phyloP scores from a whole-genome alignment of 768 basidiomycete genomes.

The Dacryopinax spathularia region DNA sequence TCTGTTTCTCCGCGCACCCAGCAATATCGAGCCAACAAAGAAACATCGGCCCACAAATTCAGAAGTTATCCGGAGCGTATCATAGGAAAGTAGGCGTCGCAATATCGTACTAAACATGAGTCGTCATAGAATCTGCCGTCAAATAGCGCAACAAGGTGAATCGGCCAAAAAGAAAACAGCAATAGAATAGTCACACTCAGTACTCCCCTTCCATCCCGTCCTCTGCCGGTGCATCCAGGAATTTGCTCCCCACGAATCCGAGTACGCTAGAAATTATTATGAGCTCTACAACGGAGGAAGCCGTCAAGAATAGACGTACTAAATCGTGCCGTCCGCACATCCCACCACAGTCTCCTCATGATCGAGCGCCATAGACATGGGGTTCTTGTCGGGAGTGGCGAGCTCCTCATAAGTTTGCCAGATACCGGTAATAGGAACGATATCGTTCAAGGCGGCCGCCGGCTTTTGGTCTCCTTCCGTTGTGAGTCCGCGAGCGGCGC shows the following conservation, averaged over 20 bases:
- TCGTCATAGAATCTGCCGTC: too few relatives aligned
- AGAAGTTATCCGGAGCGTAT: too few relatives aligned
- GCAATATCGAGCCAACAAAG: too few relatives aligned
- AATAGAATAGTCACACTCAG: too few relatives aligned
- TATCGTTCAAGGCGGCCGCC: conserved; percentile 23
- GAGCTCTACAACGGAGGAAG: conserved; percentile 11
- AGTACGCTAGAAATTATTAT: conserved; percentile 32
- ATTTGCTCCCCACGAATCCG: conserved; percentile 48
- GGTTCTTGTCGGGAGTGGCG: conserved; percentile 81
- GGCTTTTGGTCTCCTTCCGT: conserved; percentile 12
- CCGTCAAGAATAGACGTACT: conserved; percentile 40
- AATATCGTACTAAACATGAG: too few relatives aligned
- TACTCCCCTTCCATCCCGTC: too few relatives aligned
- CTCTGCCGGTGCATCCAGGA: background rate
- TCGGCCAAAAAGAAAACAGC: too few relatives aligned
- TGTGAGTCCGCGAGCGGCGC: conserved; percentile 29
- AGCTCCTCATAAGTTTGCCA: conserved; percentile 67
- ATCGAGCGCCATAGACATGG: conserved; percentile 85
- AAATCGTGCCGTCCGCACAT: conserved; percentile 82
- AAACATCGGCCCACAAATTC: too few relatives aligned
- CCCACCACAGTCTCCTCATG: conserved; percentile 86
- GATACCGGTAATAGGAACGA: conserved; percentile 47
- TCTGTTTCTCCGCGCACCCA: too few relatives aligned
- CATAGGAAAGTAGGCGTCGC: too few relatives aligned
- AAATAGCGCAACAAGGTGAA: too few relatives aligned